A percentile compares a stretch with the other conserved stretches of the same genome.
Conservation (phyloP, 441 rosid genomes). For the Aquilaria agallochum region DNA sequence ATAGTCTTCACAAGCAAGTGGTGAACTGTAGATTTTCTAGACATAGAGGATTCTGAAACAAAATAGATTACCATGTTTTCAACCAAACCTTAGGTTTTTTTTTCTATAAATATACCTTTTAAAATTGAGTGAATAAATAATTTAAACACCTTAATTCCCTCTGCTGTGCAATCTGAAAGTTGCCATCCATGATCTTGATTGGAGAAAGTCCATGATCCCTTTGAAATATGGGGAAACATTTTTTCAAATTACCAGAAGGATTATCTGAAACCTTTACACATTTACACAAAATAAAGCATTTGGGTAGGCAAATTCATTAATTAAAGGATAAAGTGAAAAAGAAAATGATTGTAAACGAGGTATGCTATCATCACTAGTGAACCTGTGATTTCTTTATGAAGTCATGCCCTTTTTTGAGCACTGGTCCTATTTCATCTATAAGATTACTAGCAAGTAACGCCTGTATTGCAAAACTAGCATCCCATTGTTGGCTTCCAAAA, state of each 20-base stretch:
- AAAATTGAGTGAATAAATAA: too few relatives aligned
- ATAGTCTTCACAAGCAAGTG: too few relatives aligned
- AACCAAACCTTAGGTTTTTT: too few relatives aligned
- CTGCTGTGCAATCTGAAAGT: background rate
- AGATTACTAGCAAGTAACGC: slow-evolving; percentile 37
- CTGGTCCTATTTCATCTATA: background rate
- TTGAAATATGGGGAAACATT: background rate
- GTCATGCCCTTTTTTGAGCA: background rate
- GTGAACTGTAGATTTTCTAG: too few relatives aligned
- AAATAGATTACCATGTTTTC: too few relatives aligned
- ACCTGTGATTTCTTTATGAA: background rate
- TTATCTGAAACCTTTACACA: background rate
- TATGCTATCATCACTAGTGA: background rate
- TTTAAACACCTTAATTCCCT: too few relatives aligned
- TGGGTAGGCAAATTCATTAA: background rate
- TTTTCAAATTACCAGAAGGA: background rate
- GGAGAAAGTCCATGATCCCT: slow-evolving; percentile 6
- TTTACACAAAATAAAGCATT: background rate
- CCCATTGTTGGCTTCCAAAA: background rate
- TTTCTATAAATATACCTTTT: too few relatives aligned
- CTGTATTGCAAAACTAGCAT: slow-evolving; percentile 35
- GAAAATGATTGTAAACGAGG: background rate
- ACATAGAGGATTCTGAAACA: too few relatives aligned
- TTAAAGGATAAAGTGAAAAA: background rate
- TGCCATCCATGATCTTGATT: slow-evolving; percentile 2